Percentiles rank a stretch among this genome's conserved stretches.
Evolutionary conservation across 495 filamentous ascomycete species (phyloP).

Genomic region (Penicillium tannophilum): DNA sequence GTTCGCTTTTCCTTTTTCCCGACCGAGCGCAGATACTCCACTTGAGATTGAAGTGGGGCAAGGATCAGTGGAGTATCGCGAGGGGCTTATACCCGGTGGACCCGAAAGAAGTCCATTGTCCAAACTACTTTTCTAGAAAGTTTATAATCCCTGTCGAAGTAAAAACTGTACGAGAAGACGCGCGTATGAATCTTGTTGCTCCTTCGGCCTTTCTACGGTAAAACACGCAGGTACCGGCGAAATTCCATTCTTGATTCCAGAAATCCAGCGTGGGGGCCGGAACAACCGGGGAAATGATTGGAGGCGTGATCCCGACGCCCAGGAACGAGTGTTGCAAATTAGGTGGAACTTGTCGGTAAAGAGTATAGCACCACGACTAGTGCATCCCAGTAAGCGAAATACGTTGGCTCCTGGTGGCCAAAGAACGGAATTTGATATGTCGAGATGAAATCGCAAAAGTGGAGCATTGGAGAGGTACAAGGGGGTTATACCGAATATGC

Average conservation of each 20-base stretch:
- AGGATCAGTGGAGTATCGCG: not conserved
- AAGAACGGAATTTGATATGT: not conserved
- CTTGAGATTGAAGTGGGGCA: not conserved
- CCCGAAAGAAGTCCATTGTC: not conserved
- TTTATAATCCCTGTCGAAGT: not conserved
- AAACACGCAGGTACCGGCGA: not conserved
- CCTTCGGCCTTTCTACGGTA: not conserved
- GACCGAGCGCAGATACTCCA: not conserved
- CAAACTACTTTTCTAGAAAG: not conserved
- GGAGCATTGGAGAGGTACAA: not conserved
- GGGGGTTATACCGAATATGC: not conserved
- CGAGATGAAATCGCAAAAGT: not conserved
- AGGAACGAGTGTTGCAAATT: slow-evolving; percentile 4
- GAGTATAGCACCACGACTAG: too few relatives aligned
- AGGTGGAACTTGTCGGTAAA: not conserved
- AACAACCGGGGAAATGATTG: slow-evolving; percentile 15
- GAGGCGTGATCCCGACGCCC: slow-evolving; percentile 2
- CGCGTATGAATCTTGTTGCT: not conserved
- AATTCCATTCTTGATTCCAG: not conserved
- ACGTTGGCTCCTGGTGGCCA: not conserved
- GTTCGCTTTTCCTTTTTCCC: not conserved
- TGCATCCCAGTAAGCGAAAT: too few relatives aligned
- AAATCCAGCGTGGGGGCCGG: slow-evolving; percentile 5
- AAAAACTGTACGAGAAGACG: not conserved
- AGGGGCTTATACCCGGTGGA: not conserved